phyloP scores from a whole-genome alignment of 352 stramenopile species.

The Phytopythium delawarense region DNA sequence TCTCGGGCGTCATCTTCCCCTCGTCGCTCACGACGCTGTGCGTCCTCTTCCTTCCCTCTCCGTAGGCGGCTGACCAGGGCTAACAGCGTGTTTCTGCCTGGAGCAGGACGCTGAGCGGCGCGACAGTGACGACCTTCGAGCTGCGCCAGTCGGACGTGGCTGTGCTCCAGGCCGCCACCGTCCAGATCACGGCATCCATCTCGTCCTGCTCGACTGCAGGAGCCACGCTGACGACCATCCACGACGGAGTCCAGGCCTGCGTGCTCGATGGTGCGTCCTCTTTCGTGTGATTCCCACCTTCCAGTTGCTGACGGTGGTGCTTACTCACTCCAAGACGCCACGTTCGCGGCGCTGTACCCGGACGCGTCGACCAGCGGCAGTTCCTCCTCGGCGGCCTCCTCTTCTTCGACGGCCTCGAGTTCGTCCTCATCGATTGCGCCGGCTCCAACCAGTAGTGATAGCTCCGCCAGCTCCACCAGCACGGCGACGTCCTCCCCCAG shows the following conservation, averaged over 20 bases:
- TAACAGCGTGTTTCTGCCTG: background rate
- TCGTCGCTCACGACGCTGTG: conserved; percentile 15
- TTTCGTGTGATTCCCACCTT: background rate
- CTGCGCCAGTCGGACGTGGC: conserved; percentile 32
- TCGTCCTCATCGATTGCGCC: background rate
- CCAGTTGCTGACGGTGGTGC: background rate
- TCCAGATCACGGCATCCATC: conserved; percentile 22
- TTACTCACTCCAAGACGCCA: conserved; percentile 11
- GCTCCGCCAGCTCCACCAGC: conserved; percentile 6
- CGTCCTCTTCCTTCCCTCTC: background rate
- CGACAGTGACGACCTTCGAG: conserved; percentile 27
- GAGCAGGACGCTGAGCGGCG: conserved; percentile 19
- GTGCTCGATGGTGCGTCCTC: conserved; percentile 21
- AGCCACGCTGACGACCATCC: conserved; percentile 17
- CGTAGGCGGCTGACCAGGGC: background rate
- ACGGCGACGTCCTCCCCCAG: conserved; percentile 8
- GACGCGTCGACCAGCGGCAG: background rate
- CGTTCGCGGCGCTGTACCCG: conserved; percentile 27
- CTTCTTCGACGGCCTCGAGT: conserved; percentile 3
- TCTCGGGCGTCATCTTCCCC: conserved; percentile 30
- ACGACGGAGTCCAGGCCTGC: conserved; percentile 16
- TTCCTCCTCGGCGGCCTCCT: conserved; percentile 8
- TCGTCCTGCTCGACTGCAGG: conserved; percentile 18
- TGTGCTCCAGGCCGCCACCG: conserved; percentile 19
- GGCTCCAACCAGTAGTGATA: conserved; percentile 9